phyloP scores from a whole-genome alignment of 2,329 filamentous ascomycete genomes.

The Colletotrichum sp. region DNA sequence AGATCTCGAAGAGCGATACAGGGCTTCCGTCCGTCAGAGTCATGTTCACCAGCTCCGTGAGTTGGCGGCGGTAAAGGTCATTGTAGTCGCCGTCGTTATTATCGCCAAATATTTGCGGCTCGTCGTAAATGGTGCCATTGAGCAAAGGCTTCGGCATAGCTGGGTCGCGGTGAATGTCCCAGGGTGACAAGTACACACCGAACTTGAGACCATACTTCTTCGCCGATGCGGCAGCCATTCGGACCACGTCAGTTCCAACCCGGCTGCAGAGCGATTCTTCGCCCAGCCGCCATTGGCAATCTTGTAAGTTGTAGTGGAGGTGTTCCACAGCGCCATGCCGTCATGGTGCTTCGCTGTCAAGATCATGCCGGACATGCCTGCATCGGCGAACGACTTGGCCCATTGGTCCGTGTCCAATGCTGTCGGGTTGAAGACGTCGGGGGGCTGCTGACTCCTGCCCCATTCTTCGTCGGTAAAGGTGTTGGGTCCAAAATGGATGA shows the following conservation, averaged over 20 bases:
- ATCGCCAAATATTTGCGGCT: neutral
- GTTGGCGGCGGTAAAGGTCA: neutral
- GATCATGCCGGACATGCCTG: slow-evolving; percentile 34
- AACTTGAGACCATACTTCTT: slow-evolving; percentile 37
- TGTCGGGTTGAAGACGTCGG: slow-evolving; percentile 30
- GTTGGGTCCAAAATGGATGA: slow-evolving; percentile 33
- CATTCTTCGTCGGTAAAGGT: slow-evolving; percentile 35
- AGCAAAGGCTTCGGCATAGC: slow-evolving; percentile 36
- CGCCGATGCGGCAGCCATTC: slow-evolving; percentile 34
- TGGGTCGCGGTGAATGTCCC: slow-evolving; percentile 41
- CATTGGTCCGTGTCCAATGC: slow-evolving; percentile 33
- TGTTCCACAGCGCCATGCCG: slow-evolving; percentile 39
- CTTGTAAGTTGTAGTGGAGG: slow-evolving; percentile 36
- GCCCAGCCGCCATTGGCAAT: slow-evolving; percentile 24
- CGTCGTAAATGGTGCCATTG: slow-evolving; percentile 30
- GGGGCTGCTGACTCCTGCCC: slow-evolving; percentile 25
- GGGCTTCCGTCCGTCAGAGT: neutral
- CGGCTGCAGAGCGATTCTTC: slow-evolving; percentile 26
- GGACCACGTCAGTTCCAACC: slow-evolving; percentile 34
- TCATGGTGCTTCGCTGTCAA: slow-evolving; percentile 41
- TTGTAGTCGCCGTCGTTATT: neutral
- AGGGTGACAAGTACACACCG: slow-evolving; percentile 38
- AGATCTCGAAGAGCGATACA: slow-evolving; percentile 31
- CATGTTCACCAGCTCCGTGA: neutral
- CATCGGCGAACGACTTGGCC: slow-evolving; percentile 24